Percentiles rank a stretch among this genome's conserved stretches.
Evolutionary conservation across 345 rosid species (phyloP).

Genomic region (Microthlaspi erraticum): DNA sequence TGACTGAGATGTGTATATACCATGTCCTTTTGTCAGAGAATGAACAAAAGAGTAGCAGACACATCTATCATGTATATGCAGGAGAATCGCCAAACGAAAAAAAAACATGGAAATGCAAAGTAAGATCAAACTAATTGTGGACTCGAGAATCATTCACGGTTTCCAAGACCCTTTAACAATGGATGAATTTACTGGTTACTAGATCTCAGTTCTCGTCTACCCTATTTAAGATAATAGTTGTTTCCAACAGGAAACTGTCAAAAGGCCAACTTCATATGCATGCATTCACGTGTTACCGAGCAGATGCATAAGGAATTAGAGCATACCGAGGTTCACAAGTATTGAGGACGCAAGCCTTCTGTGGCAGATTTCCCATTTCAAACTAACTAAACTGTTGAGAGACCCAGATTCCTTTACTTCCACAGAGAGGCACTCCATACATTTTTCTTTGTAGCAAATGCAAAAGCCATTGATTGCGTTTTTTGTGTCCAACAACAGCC

Average conservation of each 20-base stretch:
- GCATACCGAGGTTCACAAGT: slow-evolving; percentile 70
- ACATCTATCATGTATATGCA: slow-evolving; percentile 17
- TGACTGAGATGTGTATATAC: slow-evolving; percentile 16
- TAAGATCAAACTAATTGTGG: slow-evolving; percentile 20
- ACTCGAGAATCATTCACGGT: slow-evolving; percentile 22
- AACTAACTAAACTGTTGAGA: slow-evolving; percentile 48
- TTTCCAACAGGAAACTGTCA: slow-evolving; percentile 16
- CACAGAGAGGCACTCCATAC: slow-evolving; percentile 59
- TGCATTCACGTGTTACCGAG: slow-evolving; percentile 9
- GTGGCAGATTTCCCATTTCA: slow-evolving; percentile 74
- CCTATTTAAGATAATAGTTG: slow-evolving; percentile 10
- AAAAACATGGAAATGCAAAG: slow-evolving; percentile 22
- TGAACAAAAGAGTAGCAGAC: slow-evolving; percentile 5
- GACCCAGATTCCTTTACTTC: slow-evolving; percentile 59
- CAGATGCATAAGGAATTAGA: slow-evolving; percentile 31
- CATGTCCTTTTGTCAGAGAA: neutral
- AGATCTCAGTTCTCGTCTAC: slow-evolving; percentile 25
- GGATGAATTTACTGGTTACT: neutral
- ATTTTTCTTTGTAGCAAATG: slow-evolving; percentile 64
- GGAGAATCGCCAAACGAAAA: slow-evolving; percentile 20
- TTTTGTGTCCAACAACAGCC: slow-evolving; percentile 42
- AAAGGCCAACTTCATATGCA: slow-evolving; percentile 34
- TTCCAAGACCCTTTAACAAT: slow-evolving; percentile 18
- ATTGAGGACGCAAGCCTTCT: slow-evolving; percentile 63
- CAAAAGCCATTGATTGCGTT: slow-evolving; percentile 48